A percentile compares a stretch with the other conserved stretches of the same genome.
Evolutionary conservation across 257 asterid species (phyloP).

Genomic region (Solanum rostratum): DNA sequence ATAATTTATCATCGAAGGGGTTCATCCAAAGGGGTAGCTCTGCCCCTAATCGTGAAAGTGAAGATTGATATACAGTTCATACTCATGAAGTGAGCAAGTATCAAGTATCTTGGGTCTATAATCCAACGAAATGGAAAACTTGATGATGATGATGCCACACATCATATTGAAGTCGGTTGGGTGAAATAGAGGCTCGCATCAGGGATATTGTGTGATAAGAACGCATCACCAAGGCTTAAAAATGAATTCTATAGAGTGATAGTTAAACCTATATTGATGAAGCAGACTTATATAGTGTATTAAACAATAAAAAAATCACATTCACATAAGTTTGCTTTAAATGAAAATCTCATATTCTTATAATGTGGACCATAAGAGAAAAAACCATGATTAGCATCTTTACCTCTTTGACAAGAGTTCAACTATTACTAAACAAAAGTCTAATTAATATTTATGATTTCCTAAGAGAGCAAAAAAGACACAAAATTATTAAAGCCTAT

Average conservation of each 20-base stretch:
- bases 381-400: neutral
- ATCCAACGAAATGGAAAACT: neutral
- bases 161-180: neutral
- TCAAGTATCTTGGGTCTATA: rapidly evolving
- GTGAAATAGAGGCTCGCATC: rapidly evolving
- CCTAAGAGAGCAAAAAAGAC: neutral
- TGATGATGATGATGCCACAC: neutral
- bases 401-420: neutral
- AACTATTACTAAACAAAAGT: neutral
- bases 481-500: neutral
- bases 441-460: neutral
- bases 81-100: neutral
- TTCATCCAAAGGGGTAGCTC: too few relatives aligned
- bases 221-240: neutral
- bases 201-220: neutral
- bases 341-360: too few relatives aligned
- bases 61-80: neutral
- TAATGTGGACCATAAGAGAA: too few relatives aligned
- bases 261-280: too few relatives aligned
- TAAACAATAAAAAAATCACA: too few relatives aligned
- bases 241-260: too few relatives aligned
- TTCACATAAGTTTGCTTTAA: too few relatives aligned
- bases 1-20: too few relatives aligned
- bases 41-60: too few relatives aligned
- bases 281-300: too few relatives aligned